A percentile compares a stretch with the other conserved stretches of the same genome.
Evolutionary conservation across 345 rosid species (phyloP).

Genomic region (Limnanthes douglasii): DNA sequence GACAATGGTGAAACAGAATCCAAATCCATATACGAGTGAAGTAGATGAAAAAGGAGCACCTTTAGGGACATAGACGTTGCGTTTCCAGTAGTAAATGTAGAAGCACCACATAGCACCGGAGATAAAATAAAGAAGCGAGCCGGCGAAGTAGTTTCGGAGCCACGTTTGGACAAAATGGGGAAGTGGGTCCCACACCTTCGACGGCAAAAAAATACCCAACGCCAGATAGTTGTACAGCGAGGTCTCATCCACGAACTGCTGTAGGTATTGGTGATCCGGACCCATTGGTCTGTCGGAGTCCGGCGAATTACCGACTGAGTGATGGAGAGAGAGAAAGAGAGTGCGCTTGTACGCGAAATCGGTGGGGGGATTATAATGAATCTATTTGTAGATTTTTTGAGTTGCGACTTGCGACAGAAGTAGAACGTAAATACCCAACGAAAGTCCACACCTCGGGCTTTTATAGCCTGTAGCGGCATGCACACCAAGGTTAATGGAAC

Average conservation of each 20-base stretch:
- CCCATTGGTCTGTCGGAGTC: slow-evolving; percentile 10
- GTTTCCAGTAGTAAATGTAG: slow-evolving; percentile 69
- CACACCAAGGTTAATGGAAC: too few relatives aligned
- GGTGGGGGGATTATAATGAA: too few relatives aligned
- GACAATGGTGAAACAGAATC: not conserved
- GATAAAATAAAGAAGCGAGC: slow-evolving; percentile 48
- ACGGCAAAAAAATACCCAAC: slow-evolving; percentile 41
- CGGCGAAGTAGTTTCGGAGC: slow-evolving; percentile 84
- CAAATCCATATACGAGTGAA: not conserved
- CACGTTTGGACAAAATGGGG: slow-evolving; percentile 74
- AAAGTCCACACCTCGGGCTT: too few relatives aligned
- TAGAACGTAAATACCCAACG: too few relatives aligned
- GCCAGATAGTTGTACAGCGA: slow-evolving; percentile 57
- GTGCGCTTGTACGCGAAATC: too few relatives aligned
- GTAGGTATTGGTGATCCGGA: slow-evolving; percentile 19
- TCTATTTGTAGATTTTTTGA: too few relatives aligned
- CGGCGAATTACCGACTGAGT: slow-evolving; percentile 7
- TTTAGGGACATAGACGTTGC: slow-evolving; percentile 66
- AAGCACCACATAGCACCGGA: slow-evolving; percentile 88
- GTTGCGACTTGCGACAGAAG: too few relatives aligned
- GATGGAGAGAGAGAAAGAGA: slow-evolving; percentile 7
- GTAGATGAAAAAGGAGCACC: slow-evolving; percentile 16
- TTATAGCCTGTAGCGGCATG: too few relatives aligned
- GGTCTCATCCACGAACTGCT: slow-evolving; percentile 37
- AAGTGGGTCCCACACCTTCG: slow-evolving; percentile 37